Base-by-base conservation (phyloP, 768 basidiomycete species). In the Gautieria morchelliformis region DNA sequence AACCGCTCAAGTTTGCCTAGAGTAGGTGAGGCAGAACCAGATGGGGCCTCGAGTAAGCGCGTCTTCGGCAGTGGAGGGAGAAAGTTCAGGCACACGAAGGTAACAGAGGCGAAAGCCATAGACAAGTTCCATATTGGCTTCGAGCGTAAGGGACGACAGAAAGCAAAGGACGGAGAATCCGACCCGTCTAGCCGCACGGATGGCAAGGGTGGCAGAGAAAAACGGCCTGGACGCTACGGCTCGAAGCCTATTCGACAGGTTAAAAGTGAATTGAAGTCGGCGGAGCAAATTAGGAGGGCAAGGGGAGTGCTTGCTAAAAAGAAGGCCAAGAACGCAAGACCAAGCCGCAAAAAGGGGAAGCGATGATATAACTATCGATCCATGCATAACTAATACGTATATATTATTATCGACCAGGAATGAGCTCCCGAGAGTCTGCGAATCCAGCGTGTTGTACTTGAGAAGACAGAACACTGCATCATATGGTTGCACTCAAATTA, bases 231-330 rank as follows among this genome's bases (percentile, higher is more conserved):
- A 60, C 75, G 84, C 52, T 75, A 78, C 62, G 76, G 78, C 22
- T 80, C 78, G 35, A 90, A 86, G 70, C 67, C 82, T 1, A 62
- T 82, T 56, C 77, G 77, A 9, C 79, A 75, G 56, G 82, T 89
- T 61, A 93, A 84, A 69, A 85, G 72, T 46, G 93, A 94, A 70
- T 82, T 96, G 69, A 93, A 89, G 74, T 85, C 82, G 0, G 83
- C 81, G 27, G 89, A 93, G 50, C 89, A 94, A 67, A 93, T 97
- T 60, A 80, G 89, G 61, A 93, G 86, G 66, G 73, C 77, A 33
- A 78, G 93, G 60, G 82, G 82, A 64, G 52, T 76, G 19, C 64
- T 73, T 65, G 88, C 91, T 63, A 82, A 78, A 61, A 80, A 78
- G 64, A 81, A 76, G 66, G 82, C 77, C 19, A 93, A 89, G 72